A percentile compares a stretch with the other conserved stretches of the same genome.
phyloP scores from a whole-genome alignment of 768 basidiomycete species.

The Phanerochaete carnosa region DNA sequence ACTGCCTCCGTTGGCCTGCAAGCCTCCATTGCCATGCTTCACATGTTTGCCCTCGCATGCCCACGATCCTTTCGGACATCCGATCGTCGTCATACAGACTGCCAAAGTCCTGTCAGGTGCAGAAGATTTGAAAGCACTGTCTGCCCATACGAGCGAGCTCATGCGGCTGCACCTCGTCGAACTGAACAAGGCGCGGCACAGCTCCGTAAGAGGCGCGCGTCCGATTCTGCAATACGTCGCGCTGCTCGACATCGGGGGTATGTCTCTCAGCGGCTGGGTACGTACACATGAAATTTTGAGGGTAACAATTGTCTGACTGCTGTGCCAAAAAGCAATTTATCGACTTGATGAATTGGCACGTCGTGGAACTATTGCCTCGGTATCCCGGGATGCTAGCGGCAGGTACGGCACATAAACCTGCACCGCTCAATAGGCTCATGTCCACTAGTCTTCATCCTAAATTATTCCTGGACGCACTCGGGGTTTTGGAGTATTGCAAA shows the following conservation, averaged over 20 bases:
- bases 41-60: conserved; percentile 52
- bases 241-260: conserved; percentile 58
- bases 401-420: conserved; percentile 37
- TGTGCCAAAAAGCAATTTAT: conserved; percentile 40
- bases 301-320: conserved; percentile 13
- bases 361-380: conserved; percentile 63
- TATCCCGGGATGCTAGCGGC: conserved; percentile 78
- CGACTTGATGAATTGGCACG: conserved; percentile 60
- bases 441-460: conserved; percentile 61
- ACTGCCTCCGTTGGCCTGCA: conserved; percentile 18
- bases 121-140: conserved; percentile 36
- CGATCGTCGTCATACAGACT: conserved; percentile 55
- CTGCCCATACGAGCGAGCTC: conserved; percentile 49
- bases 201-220: conserved; percentile 11
- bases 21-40: conserved; percentile 35
- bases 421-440: neutral
- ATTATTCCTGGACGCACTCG: conserved; percentile 72
- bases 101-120: conserved; percentile 36
- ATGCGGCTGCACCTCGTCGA: conserved; percentile 54
- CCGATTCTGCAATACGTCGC: conserved; percentile 65
- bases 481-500: conserved; percentile 65
- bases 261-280: conserved; percentile 58
- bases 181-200: conserved; percentile 36
- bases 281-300: conserved; percentile 19
- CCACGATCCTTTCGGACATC: conserved; percentile 62